These are phyloP conservation scores for Didymella arachidicola DNA, from an alignment of 2,329 filamentous ascomycete species.

Conservation along the genomic window DNA sequence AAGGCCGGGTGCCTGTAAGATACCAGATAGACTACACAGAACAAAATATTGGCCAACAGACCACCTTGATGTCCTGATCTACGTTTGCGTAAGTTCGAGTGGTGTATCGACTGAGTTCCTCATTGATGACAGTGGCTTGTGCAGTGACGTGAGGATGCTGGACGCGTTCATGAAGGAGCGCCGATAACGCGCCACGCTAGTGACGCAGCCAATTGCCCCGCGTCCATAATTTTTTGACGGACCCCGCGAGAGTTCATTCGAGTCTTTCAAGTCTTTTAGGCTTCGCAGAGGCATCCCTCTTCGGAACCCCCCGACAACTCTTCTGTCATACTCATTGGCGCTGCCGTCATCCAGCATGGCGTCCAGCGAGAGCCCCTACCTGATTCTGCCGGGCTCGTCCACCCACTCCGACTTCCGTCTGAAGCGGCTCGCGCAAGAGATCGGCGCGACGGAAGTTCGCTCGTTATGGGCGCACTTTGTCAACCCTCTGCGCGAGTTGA, in stretches of 20 bases:
- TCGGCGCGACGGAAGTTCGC: slow-evolving; percentile 57
- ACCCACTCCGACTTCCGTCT: slow-evolving; percentile 64
- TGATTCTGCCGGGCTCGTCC: slow-evolving; percentile 60
- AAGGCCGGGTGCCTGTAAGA: too few relatives aligned
- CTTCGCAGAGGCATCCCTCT: slow-evolving; percentile 22
- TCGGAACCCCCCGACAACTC: slow-evolving; percentile 27
- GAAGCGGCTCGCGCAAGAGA: slow-evolving; percentile 54
- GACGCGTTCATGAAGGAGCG: slow-evolving; percentile 9
- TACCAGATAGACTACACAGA: too few relatives aligned
- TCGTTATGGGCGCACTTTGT: slow-evolving; percentile 62
- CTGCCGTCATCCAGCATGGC: slow-evolving; percentile 37
- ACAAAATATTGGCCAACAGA: too few relatives aligned
- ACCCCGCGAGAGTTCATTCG: slow-evolving; percentile 16
- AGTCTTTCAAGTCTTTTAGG: slow-evolving; percentile 24
- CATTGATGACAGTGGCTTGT: too few relatives aligned
- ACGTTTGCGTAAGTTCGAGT: too few relatives aligned
- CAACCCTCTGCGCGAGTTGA: slow-evolving; percentile 52
- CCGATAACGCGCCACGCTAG: slow-evolving; percentile 21
- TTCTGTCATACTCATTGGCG: slow-evolving; percentile 21
- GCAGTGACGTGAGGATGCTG: neutral
- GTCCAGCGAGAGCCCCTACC: slow-evolving; percentile 48
- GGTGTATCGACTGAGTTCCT: too few relatives aligned
- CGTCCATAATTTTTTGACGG: slow-evolving; percentile 12
- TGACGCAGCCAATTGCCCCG: slow-evolving; percentile 18
- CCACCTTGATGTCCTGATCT: too few relatives aligned